Evolutionary conservation across 345 rosid genomes (phyloP).

Genomic region (Clarkia xantiana): DNA sequence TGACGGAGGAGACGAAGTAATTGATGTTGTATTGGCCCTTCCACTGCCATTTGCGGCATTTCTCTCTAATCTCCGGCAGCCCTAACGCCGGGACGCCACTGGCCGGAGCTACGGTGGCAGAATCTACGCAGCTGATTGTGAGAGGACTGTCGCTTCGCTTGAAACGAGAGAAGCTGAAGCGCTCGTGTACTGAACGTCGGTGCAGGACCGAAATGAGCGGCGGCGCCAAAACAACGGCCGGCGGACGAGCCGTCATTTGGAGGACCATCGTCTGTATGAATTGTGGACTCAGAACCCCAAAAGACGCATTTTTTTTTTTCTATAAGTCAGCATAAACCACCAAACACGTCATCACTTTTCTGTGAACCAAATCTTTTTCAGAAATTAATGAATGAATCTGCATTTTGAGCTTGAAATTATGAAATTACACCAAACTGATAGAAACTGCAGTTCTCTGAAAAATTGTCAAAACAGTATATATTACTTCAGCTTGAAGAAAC

Average conservation of each 20-base stretch:
- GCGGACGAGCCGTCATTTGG: no score
- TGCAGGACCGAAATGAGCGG: background rate
- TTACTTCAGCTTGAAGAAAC: no score
- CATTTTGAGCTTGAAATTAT: no score
- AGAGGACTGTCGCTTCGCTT: background rate
- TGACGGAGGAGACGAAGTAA: slow-evolving; percentile 39
- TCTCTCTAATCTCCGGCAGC: slow-evolving; percentile 34
- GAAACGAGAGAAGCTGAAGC: slow-evolving; percentile 1
- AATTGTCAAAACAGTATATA: no score
- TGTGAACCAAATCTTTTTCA: background rate
- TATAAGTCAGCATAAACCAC: no score
- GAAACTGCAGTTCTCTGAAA: no score
- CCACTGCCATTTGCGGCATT: slow-evolving; percentile 52
- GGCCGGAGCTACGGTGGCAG: background rate
- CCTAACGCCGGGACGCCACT: slow-evolving; percentile 12
- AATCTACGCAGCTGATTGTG: background rate
- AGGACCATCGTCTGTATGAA: no score
- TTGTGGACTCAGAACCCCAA: no score
- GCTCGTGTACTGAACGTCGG: background rate
- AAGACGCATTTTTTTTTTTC: no score
- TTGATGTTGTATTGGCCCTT: slow-evolving; percentile 56
- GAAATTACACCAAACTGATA: no score
- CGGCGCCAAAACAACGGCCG: background rate
- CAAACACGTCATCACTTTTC: no score
- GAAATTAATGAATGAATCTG: background rate